Evolutionary conservation across 805 yeast genomes (phyloP), one percentile per base, ranked within the genome.

Genomic region (Candida sphagnicola): DNA sequence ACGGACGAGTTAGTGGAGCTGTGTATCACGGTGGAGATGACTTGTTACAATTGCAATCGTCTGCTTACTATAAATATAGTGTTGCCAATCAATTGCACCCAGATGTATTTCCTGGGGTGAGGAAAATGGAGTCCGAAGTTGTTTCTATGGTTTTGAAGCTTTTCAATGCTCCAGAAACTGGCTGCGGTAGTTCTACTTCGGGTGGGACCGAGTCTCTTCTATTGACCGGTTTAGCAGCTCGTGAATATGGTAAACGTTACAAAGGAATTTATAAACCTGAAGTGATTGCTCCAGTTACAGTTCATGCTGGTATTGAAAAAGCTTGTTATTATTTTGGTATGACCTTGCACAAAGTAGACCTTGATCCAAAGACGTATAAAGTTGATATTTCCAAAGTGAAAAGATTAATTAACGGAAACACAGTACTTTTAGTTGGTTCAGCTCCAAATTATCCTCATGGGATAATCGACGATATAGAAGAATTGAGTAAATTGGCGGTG

Each of bases 361-460:
- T 91, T 31, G 90, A 83, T 51, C 78, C 83, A 1, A 61, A 54
- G 13, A 77, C 88, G 6, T 85, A 59, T 58, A 67, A 82, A 54
- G 96, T 84, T 8, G 82, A 89, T 49, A 51, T 82, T 17, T 55
- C 56, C 1, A 77, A 78, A 38, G 87, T 86, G 35, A 71, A 72
- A 47, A 66, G 77, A 18, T 70, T 85, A 35, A 80, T 93, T 45
- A 88, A 84, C 50, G 56, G 65, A 2, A 89, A 90, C 59, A 93
- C 99, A 0, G 85, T 88, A 3, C 65, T 91, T 34, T 63, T 91
- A 17, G 86, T 80, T 5, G 98, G 98, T 1, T 90, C 98, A 1
- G 96, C 97, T 5, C 98, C 99, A 28, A 91, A 91, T 66, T 91
- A 82, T 62, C 98, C 99, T 2, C 97, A 91, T 57, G 99, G 99